Conservation (phyloP, 2,329 filamentous ascomycete genomes). For the Penicillium rolfsii region DNA sequence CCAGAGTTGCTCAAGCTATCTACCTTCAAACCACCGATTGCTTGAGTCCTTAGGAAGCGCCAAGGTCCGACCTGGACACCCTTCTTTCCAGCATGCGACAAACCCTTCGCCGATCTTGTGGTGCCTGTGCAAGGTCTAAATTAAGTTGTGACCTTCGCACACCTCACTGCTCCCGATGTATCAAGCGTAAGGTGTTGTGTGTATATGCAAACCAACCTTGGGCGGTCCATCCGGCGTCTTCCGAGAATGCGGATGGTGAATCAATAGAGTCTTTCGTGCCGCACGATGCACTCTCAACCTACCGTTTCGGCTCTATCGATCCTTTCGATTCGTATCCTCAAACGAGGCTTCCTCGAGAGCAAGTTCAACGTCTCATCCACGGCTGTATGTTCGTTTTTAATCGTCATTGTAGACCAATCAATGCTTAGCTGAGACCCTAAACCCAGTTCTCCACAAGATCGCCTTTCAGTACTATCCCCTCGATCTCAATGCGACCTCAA, state of each 20-base stretch:
- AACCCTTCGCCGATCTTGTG: conserved; percentile 62
- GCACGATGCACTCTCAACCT: conserved; percentile 27
- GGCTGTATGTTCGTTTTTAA: conserved; percentile 49
- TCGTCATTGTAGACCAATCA: not conserved
- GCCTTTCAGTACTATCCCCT: conserved; percentile 64
- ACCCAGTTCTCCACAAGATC: conserved; percentile 58
- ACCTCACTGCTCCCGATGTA: conserved; percentile 60
- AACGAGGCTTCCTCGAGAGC: conserved; percentile 55
- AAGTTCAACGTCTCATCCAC: conserved; percentile 60
- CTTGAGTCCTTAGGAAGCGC: not conserved
- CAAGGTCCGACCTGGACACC: not conserved
- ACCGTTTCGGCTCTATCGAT: conserved; percentile 49
- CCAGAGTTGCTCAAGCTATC: not conserved
- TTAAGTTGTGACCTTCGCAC: conserved; percentile 59
- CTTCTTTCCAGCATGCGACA: conserved; percentile 51
- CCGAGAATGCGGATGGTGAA: conserved; percentile 15
- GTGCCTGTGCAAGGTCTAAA: conserved; percentile 60
- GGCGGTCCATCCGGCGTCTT: conserved; percentile 31
- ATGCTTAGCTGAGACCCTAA: conserved; percentile 21
- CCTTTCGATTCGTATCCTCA: conserved; percentile 62
- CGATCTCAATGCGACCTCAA: conserved; percentile 56
- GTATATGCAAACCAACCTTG: conserved; percentile 60
- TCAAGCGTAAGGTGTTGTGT: conserved; percentile 54
- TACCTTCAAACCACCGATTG: not conserved
- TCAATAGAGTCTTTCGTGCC: conserved; percentile 9